Evolutionary conservation across 345 rosid genomes (phyloP).

Genomic region (Zanthoxylum bungeanum): DNA sequence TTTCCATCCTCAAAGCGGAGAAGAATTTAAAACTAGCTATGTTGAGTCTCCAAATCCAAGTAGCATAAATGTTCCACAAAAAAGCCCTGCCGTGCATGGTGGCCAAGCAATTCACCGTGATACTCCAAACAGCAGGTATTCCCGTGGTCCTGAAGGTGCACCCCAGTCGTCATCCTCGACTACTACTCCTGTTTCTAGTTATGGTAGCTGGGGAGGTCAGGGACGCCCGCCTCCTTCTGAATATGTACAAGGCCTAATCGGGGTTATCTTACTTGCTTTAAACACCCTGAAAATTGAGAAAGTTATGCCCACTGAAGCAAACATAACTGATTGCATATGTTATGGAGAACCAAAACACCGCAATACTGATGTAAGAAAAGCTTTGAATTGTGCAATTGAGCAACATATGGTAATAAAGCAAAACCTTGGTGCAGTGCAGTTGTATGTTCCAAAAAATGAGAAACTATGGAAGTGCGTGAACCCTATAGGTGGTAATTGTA

Average conservation of each 20-base stretch:
- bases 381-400: constrained; percentile 63
- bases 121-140: constrained; percentile 20
- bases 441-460: constrained; percentile 66
- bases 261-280: constrained; percentile 70
- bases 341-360: constrained; percentile 65
- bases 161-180: constrained; percentile 24
- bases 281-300: constrained; percentile 67
- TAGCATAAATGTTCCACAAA: constrained; percentile 29
- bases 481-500: constrained; percentile 56
- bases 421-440: constrained; percentile 48
- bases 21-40: constrained; percentile 35
- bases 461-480: constrained; percentile 78
- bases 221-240: constrained; percentile 57
- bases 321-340: constrained; percentile 69
- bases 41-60: constrained; percentile 24
- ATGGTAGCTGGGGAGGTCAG: constrained; percentile 51
- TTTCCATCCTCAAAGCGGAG: constrained; percentile 35
- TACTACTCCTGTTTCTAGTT: constrained; percentile 24
- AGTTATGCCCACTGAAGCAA: constrained; percentile 70
- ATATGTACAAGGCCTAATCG: constrained; percentile 76
- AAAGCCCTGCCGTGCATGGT: constrained; percentile 19
- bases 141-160: constrained; percentile 28
- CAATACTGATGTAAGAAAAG: constrained; percentile 61
- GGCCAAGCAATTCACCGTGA: constrained; percentile 29
- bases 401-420: constrained; percentile 59